Evolutionary conservation across 306 rosid genomes (phyloP).

Genomic region (Begonia loranthoides): DNA sequence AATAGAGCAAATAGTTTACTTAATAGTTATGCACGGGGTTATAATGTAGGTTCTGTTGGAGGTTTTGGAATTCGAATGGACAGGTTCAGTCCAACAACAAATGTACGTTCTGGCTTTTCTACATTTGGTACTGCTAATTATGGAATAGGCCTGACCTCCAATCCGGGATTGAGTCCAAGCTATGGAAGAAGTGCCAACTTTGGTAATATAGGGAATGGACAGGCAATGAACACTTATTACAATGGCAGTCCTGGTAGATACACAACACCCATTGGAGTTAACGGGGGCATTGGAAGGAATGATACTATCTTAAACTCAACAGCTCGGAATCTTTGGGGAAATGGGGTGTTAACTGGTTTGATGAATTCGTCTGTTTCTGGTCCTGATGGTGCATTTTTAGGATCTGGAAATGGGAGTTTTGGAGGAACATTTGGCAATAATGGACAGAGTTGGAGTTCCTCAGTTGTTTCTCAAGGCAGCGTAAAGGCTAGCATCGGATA

Average conservation of each 20-base stretch:
- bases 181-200: conserved; percentile 55
- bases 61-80: conserved; percentile 79
- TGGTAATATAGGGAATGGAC: conserved; percentile 67
- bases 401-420: conserved; percentile 6
- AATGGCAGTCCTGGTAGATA: conserved; percentile 58
- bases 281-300: conserved; percentile 43
- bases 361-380: conserved; percentile 21
- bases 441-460: conserved; percentile 50
- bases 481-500: conserved; percentile 38
- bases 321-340: conserved; percentile 81
- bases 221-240: conserved; percentile 52
- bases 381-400: conserved; percentile 42
- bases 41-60: conserved; percentile 68
- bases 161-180: conserved; percentile 60
- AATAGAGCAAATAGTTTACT: conserved; percentile 49
- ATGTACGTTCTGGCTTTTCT: conserved; percentile 60
- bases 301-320: conserved; percentile 57
- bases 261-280: conserved; percentile 59
- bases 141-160: conserved; percentile 73
- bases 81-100: conserved; percentile 63
- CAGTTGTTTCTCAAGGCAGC: conserved; percentile 50
- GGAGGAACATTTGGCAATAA: conserved; percentile 41
- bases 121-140: conserved; percentile 55
- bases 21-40: conserved; percentile 61
- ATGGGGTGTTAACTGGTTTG: conserved; percentile 42